Conservation (phyloP, 139 green algal genomes). For the Pseudopediastrum boryanum region DNA sequence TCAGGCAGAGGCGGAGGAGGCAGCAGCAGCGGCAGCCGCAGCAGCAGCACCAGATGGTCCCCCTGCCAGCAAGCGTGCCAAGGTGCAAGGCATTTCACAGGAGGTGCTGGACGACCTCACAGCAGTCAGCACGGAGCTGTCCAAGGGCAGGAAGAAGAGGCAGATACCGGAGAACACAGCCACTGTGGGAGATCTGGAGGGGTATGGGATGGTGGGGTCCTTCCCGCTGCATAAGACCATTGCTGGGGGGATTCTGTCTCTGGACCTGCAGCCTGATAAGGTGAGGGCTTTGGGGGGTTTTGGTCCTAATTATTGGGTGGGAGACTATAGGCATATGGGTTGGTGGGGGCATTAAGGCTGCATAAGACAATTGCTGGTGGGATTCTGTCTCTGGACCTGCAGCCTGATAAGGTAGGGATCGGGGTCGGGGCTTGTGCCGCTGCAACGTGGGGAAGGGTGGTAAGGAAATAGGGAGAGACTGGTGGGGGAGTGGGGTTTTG, state of each 20-base stretch:
- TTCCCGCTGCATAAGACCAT: conserved; percentile 91
- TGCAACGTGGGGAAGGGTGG: no score
- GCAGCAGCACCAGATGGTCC: no score
- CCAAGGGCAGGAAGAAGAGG: conserved; percentile 88
- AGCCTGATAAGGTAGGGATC: conserved; percentile 57
- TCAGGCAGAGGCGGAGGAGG: conserved; percentile 34
- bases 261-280: conserved; percentile 70
- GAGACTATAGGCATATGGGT: conserved; percentile 45
- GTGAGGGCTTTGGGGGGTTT: conserved; percentile 40
- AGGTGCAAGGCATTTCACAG: conserved; percentile 46
- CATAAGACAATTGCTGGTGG: conserved; percentile 88
- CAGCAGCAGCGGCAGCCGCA: no score
- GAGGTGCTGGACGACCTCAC: no score
- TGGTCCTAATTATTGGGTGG: no score
- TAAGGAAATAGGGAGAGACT: no score
- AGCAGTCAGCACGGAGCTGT: conserved; percentile 23
- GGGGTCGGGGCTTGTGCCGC: no score
- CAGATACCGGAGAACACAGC: conserved; percentile 63
- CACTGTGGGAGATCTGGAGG: conserved; percentile 67
- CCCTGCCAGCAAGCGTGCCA: conserved; percentile 31
- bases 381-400: conserved; percentile 78
- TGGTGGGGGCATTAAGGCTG: conserved; percentile 75
- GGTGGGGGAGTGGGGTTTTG: no score
- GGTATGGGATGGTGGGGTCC: conserved; percentile 56
- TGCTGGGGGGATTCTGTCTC: conserved; percentile 74